Base-by-base conservation (phyloP, 371 early-diverging fungal genomes). In the Mortierella sp. region DNA sequence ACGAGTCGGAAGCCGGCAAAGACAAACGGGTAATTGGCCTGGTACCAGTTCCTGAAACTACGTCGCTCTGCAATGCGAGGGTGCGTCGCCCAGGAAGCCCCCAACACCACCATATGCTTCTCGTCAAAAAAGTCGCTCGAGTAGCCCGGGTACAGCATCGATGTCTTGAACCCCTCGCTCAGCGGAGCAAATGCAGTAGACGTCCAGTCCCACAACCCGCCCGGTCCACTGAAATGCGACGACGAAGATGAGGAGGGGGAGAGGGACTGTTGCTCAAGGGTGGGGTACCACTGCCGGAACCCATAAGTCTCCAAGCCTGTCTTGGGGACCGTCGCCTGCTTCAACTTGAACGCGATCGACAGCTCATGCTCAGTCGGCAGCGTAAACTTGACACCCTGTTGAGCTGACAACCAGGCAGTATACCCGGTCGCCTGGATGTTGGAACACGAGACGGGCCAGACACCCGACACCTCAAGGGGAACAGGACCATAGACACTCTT, bases 31-130 rank as follows among this genome's bases (percentile, higher is more conserved):
- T 97, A 97, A 13, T 88, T 92, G 39, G 90, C 79, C 85, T 97
- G 97, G 78, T 94, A 97, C 97, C 97, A 97, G 80, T 97, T 97
- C 44, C 96, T 79, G 83, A 96, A 94, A 0, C 94, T 90, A 43
- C 79, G 74, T 22, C 97, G 86, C 48, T 88, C 89, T 11, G 94
- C 92, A 16, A 97, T 88, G 26, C 94, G 78, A 9, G 95, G 95
- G 63, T 94, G 94, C 0, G 97, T 97, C 19, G 95, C 95, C 94
- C 96, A 97, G 8, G 93, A 93, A 0, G 89, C 97, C 64, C 97
- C 97, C 40, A 95, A 78, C 13, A 97, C 87, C 3, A 94, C 92
- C 68, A 88, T 87, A 86, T 97, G 97, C 72, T 95, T 94, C n/a
- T 88, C 92, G 76, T 96, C 96, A 77, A 96, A 96, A 77, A 97